These are phyloP conservation scores for Diutina siamensis DNA, from an alignment of 1,139 yeast genomes.

Conservation along the genomic window DNA sequence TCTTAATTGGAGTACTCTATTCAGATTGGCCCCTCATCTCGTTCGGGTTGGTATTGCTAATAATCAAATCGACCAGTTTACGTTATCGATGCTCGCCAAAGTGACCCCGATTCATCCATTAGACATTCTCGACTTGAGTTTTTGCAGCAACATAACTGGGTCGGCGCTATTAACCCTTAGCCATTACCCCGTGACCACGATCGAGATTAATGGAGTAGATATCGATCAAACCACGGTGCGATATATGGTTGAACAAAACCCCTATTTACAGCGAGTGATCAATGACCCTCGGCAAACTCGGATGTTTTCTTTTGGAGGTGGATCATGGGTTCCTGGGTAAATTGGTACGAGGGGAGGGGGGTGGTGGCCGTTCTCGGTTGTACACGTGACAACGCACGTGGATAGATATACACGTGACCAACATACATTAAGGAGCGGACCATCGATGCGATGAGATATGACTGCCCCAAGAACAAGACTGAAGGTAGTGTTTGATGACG, in stretches of 20 bases:
- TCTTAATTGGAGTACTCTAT: background rate
- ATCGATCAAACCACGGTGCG: background rate
- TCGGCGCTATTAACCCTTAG: background rate
- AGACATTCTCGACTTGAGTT: background rate
- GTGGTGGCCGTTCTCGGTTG: background rate
- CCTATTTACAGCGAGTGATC: background rate
- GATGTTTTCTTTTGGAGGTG: background rate
- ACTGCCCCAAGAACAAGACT: background rate
- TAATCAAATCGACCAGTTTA: background rate
- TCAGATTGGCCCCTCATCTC: background rate
- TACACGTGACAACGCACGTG: background rate
- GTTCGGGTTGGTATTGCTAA: background rate
- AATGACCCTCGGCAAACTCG: background rate
- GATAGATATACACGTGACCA: no score
- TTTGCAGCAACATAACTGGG: background rate
- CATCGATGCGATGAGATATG: slow-evolving; percentile 5
- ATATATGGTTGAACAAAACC: background rate
- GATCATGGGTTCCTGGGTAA: no score
- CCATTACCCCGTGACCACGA: background rate
- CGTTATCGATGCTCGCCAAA: background rate
- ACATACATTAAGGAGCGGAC: no score
- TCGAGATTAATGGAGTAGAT: background rate
- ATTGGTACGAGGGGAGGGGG: background rate
- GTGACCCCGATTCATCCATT: background rate
- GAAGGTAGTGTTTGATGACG: slow-evolving; percentile 2